Conservation (phyloP, 331 rosid species). For the Malus hybrid region DNA sequence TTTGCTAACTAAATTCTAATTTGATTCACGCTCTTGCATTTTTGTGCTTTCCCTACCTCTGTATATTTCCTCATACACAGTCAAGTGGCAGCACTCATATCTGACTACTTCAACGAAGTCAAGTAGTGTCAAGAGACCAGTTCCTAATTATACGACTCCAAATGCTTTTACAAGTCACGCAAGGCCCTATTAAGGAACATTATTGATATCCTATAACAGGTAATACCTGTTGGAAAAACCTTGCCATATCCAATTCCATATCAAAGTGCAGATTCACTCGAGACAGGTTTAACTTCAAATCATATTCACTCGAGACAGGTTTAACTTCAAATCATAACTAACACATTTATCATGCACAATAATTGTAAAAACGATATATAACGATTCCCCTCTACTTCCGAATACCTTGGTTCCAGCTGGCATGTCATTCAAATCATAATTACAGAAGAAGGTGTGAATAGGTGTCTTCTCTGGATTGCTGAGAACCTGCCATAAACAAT, state of each 20-base stretch:
- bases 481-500: constrained; percentile 60
- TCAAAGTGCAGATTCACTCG: not conserved
- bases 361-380: not conserved
- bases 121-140: not conserved
- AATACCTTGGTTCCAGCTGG: constrained; percentile 93
- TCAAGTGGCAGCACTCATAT: not conserved
- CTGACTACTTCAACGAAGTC: not conserved
- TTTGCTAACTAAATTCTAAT: not conserved
- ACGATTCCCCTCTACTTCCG: not conserved
- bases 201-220: not conserved
- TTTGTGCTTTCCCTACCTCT: not conserved
- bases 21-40: not conserved
- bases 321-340: not conserved
- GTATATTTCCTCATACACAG: not conserved
- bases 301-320: not conserved
- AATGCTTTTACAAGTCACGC: not conserved
- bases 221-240: not conserved
- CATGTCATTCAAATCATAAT: constrained; percentile 92
- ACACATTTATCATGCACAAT: not conserved
- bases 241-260: not conserved
- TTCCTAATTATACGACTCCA: not conserved
- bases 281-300: too few species aligned
- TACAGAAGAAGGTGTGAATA: constrained; percentile 87
- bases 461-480: constrained; percentile 98
- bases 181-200: not conserved